These are phyloP conservation scores for Eucalyptus regnans DNA, from an alignment of 345 rosid genomes.

Conservation along the genomic window DNA sequence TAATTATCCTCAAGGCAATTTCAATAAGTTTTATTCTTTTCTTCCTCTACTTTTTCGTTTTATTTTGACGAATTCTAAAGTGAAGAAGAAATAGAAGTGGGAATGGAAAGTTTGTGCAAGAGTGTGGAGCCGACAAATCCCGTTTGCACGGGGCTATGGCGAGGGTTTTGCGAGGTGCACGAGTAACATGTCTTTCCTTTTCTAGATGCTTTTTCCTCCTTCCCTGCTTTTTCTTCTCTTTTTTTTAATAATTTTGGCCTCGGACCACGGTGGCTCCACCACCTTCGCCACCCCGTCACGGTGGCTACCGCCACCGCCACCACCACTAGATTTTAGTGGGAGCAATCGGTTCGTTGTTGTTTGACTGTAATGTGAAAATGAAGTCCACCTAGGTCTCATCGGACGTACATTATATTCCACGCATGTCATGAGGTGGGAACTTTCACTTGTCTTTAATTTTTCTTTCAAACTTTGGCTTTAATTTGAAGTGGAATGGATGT, in stretches of 20 bases:
- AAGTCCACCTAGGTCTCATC: background rate
- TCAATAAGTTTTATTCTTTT: background rate
- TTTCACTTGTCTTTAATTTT: background rate
- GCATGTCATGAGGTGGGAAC: background rate
- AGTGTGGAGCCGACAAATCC: background rate
- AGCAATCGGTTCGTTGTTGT: background rate
- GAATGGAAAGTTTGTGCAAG: background rate
- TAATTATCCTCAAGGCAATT: background rate
- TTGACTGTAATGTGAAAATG: background rate
- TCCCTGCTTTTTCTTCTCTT: background rate
- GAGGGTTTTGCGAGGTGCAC: background rate
- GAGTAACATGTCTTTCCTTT: background rate
- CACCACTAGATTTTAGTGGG: background rate
- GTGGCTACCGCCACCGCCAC: background rate
- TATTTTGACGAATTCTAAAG: background rate
- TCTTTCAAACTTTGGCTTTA: background rate
- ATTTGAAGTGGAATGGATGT: background rate
- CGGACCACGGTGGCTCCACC: background rate
- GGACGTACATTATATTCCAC: background rate
- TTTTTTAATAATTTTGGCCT: background rate
- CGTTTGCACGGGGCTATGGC: background rate
- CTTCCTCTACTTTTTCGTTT: background rate
- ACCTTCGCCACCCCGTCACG: background rate
- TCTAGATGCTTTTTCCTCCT: background rate
- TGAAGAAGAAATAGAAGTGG: background rate